Percentiles rank a stretch among this genome's conserved stretches.
Conservation (phyloP, 2,329 filamentous ascomycete genomes). For the Lecanicillium sp. region DNA sequence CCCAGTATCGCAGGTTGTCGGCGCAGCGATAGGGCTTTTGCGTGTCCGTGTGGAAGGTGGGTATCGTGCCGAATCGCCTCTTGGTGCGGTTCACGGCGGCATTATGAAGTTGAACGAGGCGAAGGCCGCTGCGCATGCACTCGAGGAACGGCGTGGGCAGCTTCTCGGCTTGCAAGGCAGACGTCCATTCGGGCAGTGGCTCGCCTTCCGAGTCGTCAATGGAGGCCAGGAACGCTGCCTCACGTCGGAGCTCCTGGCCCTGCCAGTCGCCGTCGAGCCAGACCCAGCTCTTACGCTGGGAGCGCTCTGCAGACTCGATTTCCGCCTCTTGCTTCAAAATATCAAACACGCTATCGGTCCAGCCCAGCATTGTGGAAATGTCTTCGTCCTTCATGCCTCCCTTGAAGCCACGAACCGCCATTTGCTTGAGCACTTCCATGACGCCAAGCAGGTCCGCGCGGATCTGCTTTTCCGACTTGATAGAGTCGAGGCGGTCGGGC, state of each 20-base stretch:
- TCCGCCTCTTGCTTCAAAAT: conserved; percentile 72
- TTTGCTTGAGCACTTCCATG: conserved; percentile 84
- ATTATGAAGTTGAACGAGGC: conserved; percentile 84
- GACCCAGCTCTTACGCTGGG: conserved; percentile 65
- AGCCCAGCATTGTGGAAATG: conserved; percentile 63
- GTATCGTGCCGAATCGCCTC: conserved; percentile 82
- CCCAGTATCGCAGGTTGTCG: conserved; percentile 92
- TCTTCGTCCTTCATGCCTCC: conserved; percentile 77
- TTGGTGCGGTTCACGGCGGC: conserved; percentile 76
- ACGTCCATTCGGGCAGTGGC: conserved; percentile 61
- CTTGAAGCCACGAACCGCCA: conserved; percentile 80
- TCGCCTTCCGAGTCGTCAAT: conserved; percentile 57
- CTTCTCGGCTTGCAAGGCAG: conserved; percentile 30
- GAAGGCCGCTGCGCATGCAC: conserved; percentile 68
- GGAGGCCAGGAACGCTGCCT: conserved; percentile 72
- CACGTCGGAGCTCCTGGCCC: conserved; percentile 66
- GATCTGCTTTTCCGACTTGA: conserved; percentile 81
- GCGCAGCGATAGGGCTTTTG: conserved; percentile 89
- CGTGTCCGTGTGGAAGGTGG: conserved; percentile 83
- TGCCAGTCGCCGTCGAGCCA: conserved; percentile 79
- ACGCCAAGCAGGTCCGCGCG: conserved; percentile 77
- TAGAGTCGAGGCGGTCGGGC: conserved; percentile 74
- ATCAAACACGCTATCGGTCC: conserved; percentile 70
- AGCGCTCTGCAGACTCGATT: conserved; percentile 64
- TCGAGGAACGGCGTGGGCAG: conserved; percentile 67